Evolutionary conservation across 2,329 filamentous ascomycete genomes (phyloP), one percentile per base, ranked within the genome.

Genomic region (Alternaria sp.): DNA sequence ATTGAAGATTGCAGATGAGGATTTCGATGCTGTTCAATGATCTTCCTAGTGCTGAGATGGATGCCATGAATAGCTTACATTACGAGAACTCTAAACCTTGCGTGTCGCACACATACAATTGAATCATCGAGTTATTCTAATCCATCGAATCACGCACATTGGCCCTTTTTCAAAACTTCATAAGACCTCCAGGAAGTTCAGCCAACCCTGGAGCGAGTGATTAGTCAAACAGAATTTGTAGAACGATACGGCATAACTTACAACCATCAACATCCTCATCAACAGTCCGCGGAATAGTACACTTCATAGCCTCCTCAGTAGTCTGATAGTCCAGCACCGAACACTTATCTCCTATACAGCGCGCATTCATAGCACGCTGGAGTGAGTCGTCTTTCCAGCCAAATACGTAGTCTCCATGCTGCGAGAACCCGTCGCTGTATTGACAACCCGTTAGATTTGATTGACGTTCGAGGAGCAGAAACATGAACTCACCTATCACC

Each of bases 321-420:
- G 59, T 67, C 60, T 77, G 74, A 1, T 32, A 55, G 43, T 74
- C 68, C 30, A 76, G 28, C 23, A 63, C 67, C 6, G 56, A 53
- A 57, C 74, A 77, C 30, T 47, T 44, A 52, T 74, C 70, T 17
- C 69, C 70, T 21, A 56, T 65, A 60, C 74, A 77, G 26, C 69
- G 69, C 3, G 67, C 64, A 54, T 77, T 47, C 71, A 75, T 71
- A 6, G 72, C 72, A 12, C 72, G 62, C 61, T 77, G 74, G 5
- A 77, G 69, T 45, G 73, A 65, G 59, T 77, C 72, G 15, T 68
- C 72, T 66, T 77, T 70, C 73, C 74, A 75, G 8, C 73, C 73
- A 52, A 75, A 77, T 25, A 77, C 70, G 46, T 77, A 75, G 50
- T 77, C 74, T 17, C 73, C 73, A 51, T 76, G 73, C 50, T 73